Percentiles rank a stretch among this genome's conserved stretches.
phyloP scores from a whole-genome alignment of 2,329 filamentous ascomycete species.

The Fusarium begoniae region DNA sequence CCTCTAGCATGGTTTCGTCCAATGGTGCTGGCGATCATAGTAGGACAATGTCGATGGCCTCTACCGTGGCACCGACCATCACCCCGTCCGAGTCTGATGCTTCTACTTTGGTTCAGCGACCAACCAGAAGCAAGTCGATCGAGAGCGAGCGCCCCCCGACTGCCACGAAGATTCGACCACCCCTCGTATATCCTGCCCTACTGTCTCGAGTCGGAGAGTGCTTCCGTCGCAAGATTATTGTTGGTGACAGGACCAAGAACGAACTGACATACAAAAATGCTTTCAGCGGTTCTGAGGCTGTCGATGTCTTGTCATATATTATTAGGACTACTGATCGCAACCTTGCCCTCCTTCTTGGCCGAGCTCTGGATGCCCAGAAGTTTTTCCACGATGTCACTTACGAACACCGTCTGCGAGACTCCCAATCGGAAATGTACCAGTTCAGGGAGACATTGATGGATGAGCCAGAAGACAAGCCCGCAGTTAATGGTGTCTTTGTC shows the following conservation, averaged over 20 bases:
- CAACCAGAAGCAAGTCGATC: slow-evolving; percentile 66
- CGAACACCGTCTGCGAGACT: slow-evolving; percentile 93
- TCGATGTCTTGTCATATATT: slow-evolving; percentile 94
- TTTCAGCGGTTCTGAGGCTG: slow-evolving; percentile 94
- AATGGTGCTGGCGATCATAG: slow-evolving; percentile 56
- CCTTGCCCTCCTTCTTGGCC: slow-evolving; percentile 86
- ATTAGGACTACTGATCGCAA: slow-evolving; percentile 98
- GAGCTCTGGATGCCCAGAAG: slow-evolving; percentile 95
- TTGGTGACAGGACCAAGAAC: slow-evolving; percentile 93
- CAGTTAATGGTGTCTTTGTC: slow-evolving; percentile 95
- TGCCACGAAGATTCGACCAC: slow-evolving; percentile 71
- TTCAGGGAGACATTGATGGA: slow-evolving; percentile 94
- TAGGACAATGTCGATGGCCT: slow-evolving; percentile 93
- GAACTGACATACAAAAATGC: slow-evolving; percentile 96
- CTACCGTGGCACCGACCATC: slow-evolving; percentile 77
- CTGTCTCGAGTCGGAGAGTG: slow-evolving; percentile 93
- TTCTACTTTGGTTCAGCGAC: slow-evolving; percentile 60
- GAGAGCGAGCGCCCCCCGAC: slow-evolving; percentile 66
- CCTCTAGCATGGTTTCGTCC: slow-evolving; percentile 70
- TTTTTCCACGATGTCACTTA: slow-evolving; percentile 99
- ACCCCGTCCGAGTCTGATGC: slow-evolving; percentile 67
- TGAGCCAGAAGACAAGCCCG: slow-evolving; percentile 73
- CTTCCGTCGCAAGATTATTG: slow-evolving; percentile 87
- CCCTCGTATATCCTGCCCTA: slow-evolving; percentile 91
- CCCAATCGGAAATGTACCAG: slow-evolving; percentile 94